A percentile compares a stretch with the other conserved stretches of the same genome.
Conservation (phyloP, 148 eudicot species). For the Agrostemma githago region DNA sequence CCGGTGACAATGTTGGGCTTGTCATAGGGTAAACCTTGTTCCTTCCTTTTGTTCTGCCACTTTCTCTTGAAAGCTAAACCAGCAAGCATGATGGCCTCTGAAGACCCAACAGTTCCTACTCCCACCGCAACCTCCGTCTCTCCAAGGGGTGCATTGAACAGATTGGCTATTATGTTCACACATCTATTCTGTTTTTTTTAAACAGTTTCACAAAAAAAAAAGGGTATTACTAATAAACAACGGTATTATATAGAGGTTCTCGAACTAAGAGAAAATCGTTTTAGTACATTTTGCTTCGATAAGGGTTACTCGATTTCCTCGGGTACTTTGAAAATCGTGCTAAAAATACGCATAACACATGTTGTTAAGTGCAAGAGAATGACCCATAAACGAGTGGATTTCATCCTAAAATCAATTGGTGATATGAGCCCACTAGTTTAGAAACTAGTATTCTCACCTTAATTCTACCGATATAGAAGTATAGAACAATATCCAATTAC, state of each 20-base stretch:
- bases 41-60: slow-evolving; percentile 70
- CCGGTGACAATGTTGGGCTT: slow-evolving; percentile 85
- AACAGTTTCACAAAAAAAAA: not conserved
- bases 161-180: slow-evolving; percentile 67
- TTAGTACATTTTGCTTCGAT: too few relatives aligned
- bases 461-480: too few relatives aligned
- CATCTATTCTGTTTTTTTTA: slow-evolving; percentile 51
- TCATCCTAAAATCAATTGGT: too few relatives aligned
- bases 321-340: too few relatives aligned
- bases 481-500: too few relatives aligned
- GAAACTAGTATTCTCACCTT: too few relatives aligned
- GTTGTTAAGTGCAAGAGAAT: too few relatives aligned
- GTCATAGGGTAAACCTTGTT: slow-evolving; percentile 55
- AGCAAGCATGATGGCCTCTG: slow-evolving; percentile 71
- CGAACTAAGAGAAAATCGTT: too few relatives aligned
- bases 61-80: slow-evolving; percentile 68
- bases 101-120: slow-evolving; percentile 70
- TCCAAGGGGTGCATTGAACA: slow-evolving; percentile 66
- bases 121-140: slow-evolving; percentile 59
- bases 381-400: too few relatives aligned
- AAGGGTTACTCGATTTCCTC: too few relatives aligned
- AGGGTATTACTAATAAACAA: not conserved
- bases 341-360: too few relatives aligned
- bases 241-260: not conserved
- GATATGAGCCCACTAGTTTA: too few relatives aligned